These are phyloP conservation scores for Cytospora leucostoma DNA, from an alignment of 2,329 filamentous ascomycete species.

Conservation along the genomic window DNA sequence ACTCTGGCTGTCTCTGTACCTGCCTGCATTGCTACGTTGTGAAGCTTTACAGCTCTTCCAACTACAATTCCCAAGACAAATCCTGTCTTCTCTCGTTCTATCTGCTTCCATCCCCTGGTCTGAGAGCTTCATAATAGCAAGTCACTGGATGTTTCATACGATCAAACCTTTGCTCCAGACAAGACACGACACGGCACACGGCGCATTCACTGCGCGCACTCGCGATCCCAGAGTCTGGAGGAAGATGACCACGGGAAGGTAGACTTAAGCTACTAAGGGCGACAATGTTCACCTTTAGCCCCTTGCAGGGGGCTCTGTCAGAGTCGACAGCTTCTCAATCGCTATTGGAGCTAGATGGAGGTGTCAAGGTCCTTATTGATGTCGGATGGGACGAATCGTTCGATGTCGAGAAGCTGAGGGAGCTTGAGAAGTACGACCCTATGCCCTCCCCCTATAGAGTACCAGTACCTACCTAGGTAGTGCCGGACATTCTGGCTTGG, in stretches of 20 bases:
- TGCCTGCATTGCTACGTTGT: neutral
- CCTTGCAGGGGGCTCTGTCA: constrained; percentile 87
- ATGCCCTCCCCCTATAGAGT: neutral
- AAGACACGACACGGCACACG: neutral
- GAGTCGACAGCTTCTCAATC: constrained; percentile 87
- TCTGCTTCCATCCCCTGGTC: neutral
- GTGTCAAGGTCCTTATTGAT: constrained; percentile 91
- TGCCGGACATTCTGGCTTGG: neutral
- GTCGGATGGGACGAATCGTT: constrained; percentile 96
- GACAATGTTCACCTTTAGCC: constrained; percentile 93
- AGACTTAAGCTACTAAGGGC: constrained; percentile 22
- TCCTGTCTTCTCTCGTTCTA: neutral
- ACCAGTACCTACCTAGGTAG: neutral
- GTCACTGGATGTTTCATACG: neutral
- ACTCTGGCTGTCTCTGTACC: constrained; percentile 2
- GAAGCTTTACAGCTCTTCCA: neutral
- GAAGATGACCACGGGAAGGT: constrained; percentile 21
- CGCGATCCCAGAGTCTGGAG: too few relatives aligned
- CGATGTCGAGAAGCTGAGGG: constrained; percentile 76
- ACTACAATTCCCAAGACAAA: neutral
- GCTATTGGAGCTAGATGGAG: constrained; percentile 93
- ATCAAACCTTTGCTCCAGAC: too few relatives aligned
- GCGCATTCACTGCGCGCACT: constrained; percentile 1
- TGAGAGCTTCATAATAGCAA: neutral
- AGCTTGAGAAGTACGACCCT: constrained; percentile 78